Conservation (phyloP, 352 stramenopile species). For the Globisporangium mamillatum region DNA sequence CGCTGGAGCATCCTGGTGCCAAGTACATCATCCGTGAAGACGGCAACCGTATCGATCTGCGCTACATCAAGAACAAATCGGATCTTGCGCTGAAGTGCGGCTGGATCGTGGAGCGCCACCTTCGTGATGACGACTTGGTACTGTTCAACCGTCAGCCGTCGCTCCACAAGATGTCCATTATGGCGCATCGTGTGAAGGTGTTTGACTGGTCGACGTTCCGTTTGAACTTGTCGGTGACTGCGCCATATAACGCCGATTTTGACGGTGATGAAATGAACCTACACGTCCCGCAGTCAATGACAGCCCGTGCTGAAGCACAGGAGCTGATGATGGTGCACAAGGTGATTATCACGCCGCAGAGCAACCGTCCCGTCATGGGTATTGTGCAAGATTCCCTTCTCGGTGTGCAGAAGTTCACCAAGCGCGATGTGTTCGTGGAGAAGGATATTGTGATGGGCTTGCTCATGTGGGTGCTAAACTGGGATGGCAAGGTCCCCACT, state of each 20-base stretch:
- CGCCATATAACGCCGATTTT: conserved; percentile 99
- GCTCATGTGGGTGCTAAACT: conserved; percentile 97
- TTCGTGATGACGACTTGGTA: conserved; percentile 98
- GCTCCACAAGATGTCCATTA: conserved; percentile 99
- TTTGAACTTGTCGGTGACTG: conserved; percentile 97
- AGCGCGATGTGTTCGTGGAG: conserved; percentile 97
- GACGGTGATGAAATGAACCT: conserved; percentile 99
- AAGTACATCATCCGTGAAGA: conserved; percentile 99
- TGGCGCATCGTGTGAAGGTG: conserved; percentile 98
- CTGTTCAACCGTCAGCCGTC: conserved; percentile 99
- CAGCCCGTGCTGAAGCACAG: conserved; percentile 95
- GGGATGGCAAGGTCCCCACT: conserved; percentile 96
- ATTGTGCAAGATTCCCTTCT: conserved; percentile 98
- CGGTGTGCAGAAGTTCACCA: conserved; percentile 97
- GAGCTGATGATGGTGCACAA: conserved; percentile 99
- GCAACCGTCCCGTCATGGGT: conserved; percentile 99
- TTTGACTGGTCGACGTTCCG: conserved; percentile 99
- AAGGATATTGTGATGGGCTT: conserved; percentile 98
- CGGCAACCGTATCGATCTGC: conserved; percentile 96
- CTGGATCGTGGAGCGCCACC: conserved; percentile 98
- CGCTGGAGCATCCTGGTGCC: conserved; percentile 95
- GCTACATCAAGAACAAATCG: conserved; percentile 97
- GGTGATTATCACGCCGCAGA: conserved; percentile 98
- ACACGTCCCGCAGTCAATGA: conserved; percentile 96
- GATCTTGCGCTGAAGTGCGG: conserved; percentile 95